Percentiles rank a stretch among this genome's conserved stretches.
phyloP scores from a whole-genome alignment of 1,284 basidiomycete species.

The Erythrobasidium hasegawianum region DNA sequence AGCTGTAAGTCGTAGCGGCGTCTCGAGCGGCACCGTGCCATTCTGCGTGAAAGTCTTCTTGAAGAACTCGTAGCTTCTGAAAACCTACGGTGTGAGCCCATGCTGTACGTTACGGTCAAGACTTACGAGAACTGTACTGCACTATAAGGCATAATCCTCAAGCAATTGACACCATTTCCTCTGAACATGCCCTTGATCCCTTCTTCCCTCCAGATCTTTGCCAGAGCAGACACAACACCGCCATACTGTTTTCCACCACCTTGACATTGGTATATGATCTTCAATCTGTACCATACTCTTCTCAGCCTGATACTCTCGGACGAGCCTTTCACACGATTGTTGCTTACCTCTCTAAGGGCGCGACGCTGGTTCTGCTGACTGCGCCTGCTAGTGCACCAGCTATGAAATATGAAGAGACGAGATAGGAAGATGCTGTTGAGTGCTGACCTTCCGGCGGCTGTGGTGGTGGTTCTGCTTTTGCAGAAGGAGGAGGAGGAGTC shows the following conservation, averaged over 20 bases:
- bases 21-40: conserved; percentile 41
- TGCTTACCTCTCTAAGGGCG: conserved; percentile 39
- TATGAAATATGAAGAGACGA: conserved; percentile 34
- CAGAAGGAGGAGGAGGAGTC: conserved; percentile 7
- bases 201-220: conserved; percentile 46
- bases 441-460: conserved; percentile 7
- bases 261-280: conserved; percentile 44
- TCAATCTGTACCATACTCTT: conserved; percentile 35
- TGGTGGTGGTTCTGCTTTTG: neutral
- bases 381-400: conserved; percentile 45
- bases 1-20: conserved; percentile 39
- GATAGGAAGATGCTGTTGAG: conserved; percentile 21
- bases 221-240: conserved; percentile 39
- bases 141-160: conserved; percentile 45
- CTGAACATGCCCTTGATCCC: conserved; percentile 40
- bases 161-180: conserved; percentile 40
- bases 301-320: neutral
- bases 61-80: conserved; percentile 50
- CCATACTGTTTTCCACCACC: conserved; percentile 44
- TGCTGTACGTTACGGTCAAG: too few relatives aligned
- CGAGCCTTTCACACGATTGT: neutral
- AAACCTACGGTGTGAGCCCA: too few relatives aligned
- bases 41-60: conserved; percentile 42
- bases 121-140: conserved; percentile 47
- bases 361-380: conserved; percentile 42